These are phyloP conservation scores for Mucor sp. DNA, from an alignment of 371 early-diverging fungal genomes.

Conservation along the genomic window DNA sequence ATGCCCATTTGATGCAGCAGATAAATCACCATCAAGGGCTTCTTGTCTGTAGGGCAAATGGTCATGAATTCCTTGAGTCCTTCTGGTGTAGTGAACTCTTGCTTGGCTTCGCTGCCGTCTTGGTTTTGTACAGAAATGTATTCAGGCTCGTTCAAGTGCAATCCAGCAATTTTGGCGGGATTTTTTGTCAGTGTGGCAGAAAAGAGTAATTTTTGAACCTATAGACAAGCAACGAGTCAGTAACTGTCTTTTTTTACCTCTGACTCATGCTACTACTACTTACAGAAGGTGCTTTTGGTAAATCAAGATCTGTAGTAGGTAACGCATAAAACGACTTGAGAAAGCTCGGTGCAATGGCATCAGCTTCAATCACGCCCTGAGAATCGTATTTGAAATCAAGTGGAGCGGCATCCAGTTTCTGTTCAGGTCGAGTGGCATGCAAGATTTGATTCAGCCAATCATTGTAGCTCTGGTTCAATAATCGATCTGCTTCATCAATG, in stretches of 20 bases:
- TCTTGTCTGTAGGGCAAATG: conserved; percentile 62
- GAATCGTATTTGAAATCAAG: conserved; percentile 29
- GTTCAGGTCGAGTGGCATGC: conserved; percentile 67
- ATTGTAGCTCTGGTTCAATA: conserved; percentile 87
- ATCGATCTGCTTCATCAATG: conserved; percentile 97
- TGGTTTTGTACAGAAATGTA: conserved; percentile 67
- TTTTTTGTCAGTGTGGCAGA: conserved; percentile 94
- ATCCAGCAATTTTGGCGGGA: conserved; percentile 87
- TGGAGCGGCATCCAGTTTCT: neutral
- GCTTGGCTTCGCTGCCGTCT: conserved; percentile 38
- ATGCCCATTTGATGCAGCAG: conserved; percentile 67
- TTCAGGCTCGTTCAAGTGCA: conserved; percentile 78
- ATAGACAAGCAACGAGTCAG: no score
- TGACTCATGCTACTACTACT: conserved; percentile 6
- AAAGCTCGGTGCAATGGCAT: conserved; percentile 61
- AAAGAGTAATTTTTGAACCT: conserved; percentile 88
- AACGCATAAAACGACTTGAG: conserved; percentile 43
- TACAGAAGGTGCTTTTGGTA: conserved; percentile 57
- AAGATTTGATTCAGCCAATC: conserved; percentile 92
- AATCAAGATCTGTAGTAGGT: conserved; percentile 56
- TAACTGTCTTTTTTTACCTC: no score
- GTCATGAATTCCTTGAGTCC: conserved; percentile 73
- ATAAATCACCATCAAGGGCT: conserved; percentile 80
- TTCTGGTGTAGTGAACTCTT: conserved; percentile 64
- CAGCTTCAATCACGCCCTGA: conserved; percentile 50